phyloP scores from a whole-genome alignment of 768 basidiomycete genomes.

The Megacollybia marginata region DNA sequence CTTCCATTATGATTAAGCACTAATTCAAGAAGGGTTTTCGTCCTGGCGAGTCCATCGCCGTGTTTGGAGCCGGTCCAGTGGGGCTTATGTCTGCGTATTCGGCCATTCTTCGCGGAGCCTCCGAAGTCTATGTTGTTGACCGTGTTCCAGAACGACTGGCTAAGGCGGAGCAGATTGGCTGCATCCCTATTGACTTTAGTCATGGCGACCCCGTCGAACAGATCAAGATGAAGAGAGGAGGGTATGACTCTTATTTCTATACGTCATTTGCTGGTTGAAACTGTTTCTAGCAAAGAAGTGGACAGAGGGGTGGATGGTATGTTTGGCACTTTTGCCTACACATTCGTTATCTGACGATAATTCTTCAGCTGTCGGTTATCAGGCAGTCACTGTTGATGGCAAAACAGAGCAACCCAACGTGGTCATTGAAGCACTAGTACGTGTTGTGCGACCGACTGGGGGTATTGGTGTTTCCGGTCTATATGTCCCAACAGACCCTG shows the following conservation, averaged over 20 bases:
- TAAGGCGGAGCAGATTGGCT: slow-evolving; percentile 47
- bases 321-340: background rate
- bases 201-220: slow-evolving; percentile 41
- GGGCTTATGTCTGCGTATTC: slow-evolving; percentile 56
- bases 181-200: slow-evolving; percentile 41
- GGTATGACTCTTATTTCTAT: slow-evolving; percentile 22
- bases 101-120: slow-evolving; percentile 42
- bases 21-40: slow-evolving; percentile 30
- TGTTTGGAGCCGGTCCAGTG: slow-evolving; percentile 48
- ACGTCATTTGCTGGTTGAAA: background rate
- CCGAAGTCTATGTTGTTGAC: slow-evolving; percentile 48
- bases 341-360: background rate
- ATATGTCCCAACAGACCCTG: slow-evolving; percentile 51
- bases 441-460: slow-evolving; percentile 46
- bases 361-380: slow-evolving; percentile 41
- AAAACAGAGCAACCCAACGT: slow-evolving; percentile 51
- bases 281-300: slow-evolving; percentile 29
- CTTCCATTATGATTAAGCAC: background rate
- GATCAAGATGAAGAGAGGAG: slow-evolving; percentile 35
- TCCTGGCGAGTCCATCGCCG: slow-evolving; percentile 44
- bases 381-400: slow-evolving; percentile 44
- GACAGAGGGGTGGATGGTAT: slow-evolving; percentile 45
- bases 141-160: slow-evolving; percentile 45
- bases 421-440: slow-evolving; percentile 42
- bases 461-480: slow-evolving; percentile 53